phyloP scores from a whole-genome alignment of 2,329 filamentous ascomycete species.

The Exophiala dermatitidis region DNA sequence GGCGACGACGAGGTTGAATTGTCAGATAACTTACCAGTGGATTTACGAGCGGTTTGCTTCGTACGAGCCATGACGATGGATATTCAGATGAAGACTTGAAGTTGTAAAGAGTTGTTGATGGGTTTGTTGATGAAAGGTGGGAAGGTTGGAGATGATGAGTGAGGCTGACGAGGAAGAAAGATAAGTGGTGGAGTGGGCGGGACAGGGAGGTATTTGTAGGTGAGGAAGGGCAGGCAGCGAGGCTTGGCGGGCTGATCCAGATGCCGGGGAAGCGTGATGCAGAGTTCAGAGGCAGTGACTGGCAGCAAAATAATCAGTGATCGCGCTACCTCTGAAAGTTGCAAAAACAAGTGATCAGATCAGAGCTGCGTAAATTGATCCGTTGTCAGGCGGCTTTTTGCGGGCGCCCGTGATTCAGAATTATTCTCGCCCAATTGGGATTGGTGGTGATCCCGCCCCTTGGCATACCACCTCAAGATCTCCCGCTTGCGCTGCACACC shows the following conservation, averaged over 20 bases:
- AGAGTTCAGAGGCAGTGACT: slow-evolving; percentile 3
- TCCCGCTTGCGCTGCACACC: neutral
- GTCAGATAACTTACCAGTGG: slow-evolving; percentile 18
- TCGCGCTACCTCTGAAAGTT: neutral
- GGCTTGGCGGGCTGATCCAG: slow-evolving; percentile 11
- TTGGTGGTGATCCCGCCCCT: slow-evolving; percentile 12
- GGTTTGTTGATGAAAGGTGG: slow-evolving; percentile 30
- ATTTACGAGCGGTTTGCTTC: slow-evolving; percentile 49
- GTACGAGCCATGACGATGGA: slow-evolving; percentile 43
- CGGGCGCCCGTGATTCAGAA: slow-evolving; percentile 18
- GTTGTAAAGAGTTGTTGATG: slow-evolving; percentile 11
- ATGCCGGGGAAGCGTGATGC: slow-evolving; percentile 5
- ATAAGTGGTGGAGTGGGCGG: slow-evolving; percentile 22
- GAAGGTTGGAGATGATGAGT: slow-evolving; percentile 32
- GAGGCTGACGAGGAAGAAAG: slow-evolving; percentile 28
- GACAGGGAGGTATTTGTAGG: slow-evolving; percentile 25
- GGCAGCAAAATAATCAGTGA: slow-evolving; percentile 8
- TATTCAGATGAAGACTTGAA: slow-evolving; percentile 21
- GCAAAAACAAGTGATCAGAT: slow-evolving; percentile 21
- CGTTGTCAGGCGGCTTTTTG: slow-evolving; percentile 8
- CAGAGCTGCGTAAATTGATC: slow-evolving; percentile 15
- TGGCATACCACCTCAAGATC: slow-evolving; percentile 25
- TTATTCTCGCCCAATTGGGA: slow-evolving; percentile 11
- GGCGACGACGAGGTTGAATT: slow-evolving; percentile 16
- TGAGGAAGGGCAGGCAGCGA: slow-evolving; percentile 24